Conservation (phyloP, 1,284 basidiomycete species). For the Sanguinoderma infundibulare region DNA sequence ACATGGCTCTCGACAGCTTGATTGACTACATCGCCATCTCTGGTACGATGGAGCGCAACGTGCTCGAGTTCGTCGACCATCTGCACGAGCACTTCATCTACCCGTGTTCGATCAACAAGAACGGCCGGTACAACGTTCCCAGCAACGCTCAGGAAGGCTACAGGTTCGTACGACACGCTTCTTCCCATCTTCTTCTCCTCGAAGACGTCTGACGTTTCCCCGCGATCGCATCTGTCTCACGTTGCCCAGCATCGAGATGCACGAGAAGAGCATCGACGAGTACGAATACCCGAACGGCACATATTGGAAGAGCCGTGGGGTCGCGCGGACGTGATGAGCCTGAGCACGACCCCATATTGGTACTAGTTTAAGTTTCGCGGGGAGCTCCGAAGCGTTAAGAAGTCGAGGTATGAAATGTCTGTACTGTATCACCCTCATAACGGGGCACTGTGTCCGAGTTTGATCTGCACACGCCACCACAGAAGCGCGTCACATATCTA, state of each 20-base stretch:
- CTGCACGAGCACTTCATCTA: constrained; percentile 92
- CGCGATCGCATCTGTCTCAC: neutral
- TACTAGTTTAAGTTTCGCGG: too few species aligned
- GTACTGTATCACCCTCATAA: neutral
- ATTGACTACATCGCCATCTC: constrained; percentile 95
- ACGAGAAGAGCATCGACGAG: constrained; percentile 69
- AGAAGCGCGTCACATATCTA: neutral
- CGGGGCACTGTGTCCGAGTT: neutral
- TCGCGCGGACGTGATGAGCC: neutral
- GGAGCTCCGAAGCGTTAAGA: too few species aligned
- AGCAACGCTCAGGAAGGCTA: constrained; percentile 70
- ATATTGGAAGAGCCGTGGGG: constrained; percentile 56
- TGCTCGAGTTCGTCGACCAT: constrained; percentile 89
- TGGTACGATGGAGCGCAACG: constrained; percentile 92
- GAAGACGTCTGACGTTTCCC: neutral
- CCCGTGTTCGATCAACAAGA: constrained; percentile 87
- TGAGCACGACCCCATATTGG: too few species aligned
- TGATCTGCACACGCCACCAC: neutral
- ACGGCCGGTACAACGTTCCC: constrained; percentile 87
- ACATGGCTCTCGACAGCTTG: constrained; percentile 48
- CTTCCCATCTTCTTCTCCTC: neutral
- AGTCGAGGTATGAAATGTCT: neutral
- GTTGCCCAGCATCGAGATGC: constrained; percentile 72
- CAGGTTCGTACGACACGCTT: constrained; percentile 48
- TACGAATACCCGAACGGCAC: constrained; percentile 78